A percentile compares a stretch with the other conserved stretches of the same genome.
Evolutionary conservation across 2,329 filamentous ascomycete species (phyloP).

Genomic region (Lachnellula arida): DNA sequence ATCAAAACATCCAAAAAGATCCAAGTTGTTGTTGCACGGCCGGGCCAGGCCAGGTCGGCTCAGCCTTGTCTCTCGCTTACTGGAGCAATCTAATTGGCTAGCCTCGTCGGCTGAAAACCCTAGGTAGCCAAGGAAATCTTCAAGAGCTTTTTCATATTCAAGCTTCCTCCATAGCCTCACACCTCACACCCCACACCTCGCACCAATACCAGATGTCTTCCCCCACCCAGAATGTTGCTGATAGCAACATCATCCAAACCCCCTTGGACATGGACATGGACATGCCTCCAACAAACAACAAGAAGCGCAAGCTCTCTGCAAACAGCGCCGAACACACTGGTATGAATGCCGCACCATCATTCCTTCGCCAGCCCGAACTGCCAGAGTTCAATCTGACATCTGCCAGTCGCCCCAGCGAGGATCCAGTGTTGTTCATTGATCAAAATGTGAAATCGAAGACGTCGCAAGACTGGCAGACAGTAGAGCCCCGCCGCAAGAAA

Average conservation of each 20-base stretch:
- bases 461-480: constrained; percentile 47
- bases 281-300: neutral
- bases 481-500: constrained; percentile 50
- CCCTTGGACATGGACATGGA: neutral
- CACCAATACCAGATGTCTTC: neutral
- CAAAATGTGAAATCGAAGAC: constrained; percentile 4
- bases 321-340: constrained; percentile 10
- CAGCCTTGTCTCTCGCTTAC: neutral
- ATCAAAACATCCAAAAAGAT: too few species aligned
- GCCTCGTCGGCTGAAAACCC: neutral
- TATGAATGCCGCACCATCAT: constrained; percentile 21
- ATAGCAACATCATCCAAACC: neutral
- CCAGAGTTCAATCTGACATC: constrained; percentile 32
- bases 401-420: neutral
- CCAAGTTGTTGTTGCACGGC: neutral
- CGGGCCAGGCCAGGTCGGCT: too few species aligned
- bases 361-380: constrained; percentile 27
- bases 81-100: neutral
- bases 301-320: constrained; percentile 29
- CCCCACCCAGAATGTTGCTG: neutral
- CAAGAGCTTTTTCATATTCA: neutral
- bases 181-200: neutral
- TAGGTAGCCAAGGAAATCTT: neutral
- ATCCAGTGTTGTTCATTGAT: constrained; percentile 1
- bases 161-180: neutral